phyloP scores from a whole-genome alignment of 2,329 filamentous ascomycete genomes.

The Erysiphe pulchra region DNA sequence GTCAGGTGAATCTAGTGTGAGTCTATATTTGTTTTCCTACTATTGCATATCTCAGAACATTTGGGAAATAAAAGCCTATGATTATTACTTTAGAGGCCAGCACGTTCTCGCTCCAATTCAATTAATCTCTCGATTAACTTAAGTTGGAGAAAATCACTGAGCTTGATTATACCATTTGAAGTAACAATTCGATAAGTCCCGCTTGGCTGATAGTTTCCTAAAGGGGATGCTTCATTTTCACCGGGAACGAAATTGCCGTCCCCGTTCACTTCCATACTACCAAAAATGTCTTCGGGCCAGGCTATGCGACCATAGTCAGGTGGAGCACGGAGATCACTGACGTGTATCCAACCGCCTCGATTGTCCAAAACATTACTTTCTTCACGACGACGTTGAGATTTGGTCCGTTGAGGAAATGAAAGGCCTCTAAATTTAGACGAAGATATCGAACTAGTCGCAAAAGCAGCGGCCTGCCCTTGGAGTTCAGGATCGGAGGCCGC shows the following conservation, averaged over 20 bases:
- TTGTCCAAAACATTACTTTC: constrained; percentile 35
- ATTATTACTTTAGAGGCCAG: too few relatives aligned
- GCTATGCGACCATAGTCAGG: constrained; percentile 42
- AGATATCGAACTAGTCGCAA: constrained; percentile 30
- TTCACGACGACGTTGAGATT: constrained; percentile 5
- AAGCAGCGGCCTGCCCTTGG: constrained; percentile 28
- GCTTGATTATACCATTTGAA: constrained; percentile 27
- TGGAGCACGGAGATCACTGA: constrained; percentile 36
- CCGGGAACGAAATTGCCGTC: constrained; percentile 25
- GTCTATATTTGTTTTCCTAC: too few relatives aligned
- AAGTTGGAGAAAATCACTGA: not conserved
- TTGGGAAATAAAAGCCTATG: too few relatives aligned
- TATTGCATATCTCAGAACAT: too few relatives aligned
- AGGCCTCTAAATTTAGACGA: constrained; percentile 25
- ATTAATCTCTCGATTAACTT: too few relatives aligned
- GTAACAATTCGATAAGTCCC: constrained; percentile 39
- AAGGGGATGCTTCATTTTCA: constrained; percentile 6
- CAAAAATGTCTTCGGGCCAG: constrained; percentile 44
- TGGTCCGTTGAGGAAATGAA: constrained; percentile 19
- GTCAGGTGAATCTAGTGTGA: too few relatives aligned
- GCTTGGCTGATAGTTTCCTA: constrained; percentile 29
- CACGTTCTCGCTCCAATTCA: too few relatives aligned
- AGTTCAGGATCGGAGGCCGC: constrained; percentile 30
- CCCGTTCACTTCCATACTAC: constrained; percentile 37
- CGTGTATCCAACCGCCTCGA: constrained; percentile 35